Percentiles rank a stretch among this genome's conserved stretches.
These are phyloP conservation scores for Ophioceras dolichostomum DNA, from an alignment of 2,329 filamentous ascomycete genomes.

Conservation along the genomic window DNA sequence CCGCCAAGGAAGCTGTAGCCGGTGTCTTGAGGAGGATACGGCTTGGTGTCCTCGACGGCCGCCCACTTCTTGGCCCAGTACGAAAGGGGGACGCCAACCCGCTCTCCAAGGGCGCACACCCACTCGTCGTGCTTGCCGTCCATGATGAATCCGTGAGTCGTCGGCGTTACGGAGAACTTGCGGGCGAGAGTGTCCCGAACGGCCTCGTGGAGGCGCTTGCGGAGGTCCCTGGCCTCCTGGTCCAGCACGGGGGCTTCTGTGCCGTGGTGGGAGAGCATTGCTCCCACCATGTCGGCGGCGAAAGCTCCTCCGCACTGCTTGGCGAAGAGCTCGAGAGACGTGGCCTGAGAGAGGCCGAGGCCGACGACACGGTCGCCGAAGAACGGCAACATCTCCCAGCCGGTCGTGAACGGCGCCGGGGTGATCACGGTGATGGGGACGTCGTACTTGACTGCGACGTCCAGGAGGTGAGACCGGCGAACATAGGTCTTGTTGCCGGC, in stretches of 20 bases:
- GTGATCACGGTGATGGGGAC: constrained; percentile 1
- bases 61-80: constrained; percentile 1
- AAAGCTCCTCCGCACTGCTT: constrained; percentile 2
- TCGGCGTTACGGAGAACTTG: too few species aligned
- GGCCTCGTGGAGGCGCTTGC: not conserved
- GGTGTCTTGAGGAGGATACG: not conserved
- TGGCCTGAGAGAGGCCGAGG: not conserved
- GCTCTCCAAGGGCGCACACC: not conserved
- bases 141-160: not conserved
- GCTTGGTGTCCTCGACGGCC: not conserved
- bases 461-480: too few species aligned
- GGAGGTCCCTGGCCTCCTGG: too few species aligned
- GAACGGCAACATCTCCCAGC: constrained; percentile 1
- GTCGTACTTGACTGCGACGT: too few species aligned
- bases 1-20: constrained; percentile 1
- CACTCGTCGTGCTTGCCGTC: not conserved
- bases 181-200: too few species aligned
- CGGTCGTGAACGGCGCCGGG: not conserved
- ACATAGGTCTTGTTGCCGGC: not conserved
- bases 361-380: too few species aligned
- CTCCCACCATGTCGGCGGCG: not conserved
- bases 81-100: not conserved
- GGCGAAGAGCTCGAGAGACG: not conserved
- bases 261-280: too few species aligned
- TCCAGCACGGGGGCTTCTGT: too few species aligned